Conservation (phyloP, 1,284 basidiomycete species). For the Stereum hirsutum region DNA sequence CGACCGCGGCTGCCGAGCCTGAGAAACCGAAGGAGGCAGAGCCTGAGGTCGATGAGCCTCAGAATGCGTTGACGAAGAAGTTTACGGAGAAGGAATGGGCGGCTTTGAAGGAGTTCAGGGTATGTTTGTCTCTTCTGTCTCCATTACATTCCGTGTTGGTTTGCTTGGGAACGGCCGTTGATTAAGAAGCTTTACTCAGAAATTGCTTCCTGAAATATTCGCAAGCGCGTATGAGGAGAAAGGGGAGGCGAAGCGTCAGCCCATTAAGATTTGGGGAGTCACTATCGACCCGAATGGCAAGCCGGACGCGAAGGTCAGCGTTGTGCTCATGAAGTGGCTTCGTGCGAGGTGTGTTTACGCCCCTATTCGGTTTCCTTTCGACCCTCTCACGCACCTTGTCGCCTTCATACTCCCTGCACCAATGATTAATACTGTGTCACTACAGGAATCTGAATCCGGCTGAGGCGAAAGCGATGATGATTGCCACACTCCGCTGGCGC, state of each 20-base stretch:
- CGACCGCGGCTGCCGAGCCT: neutral
- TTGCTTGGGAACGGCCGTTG: too few species aligned
- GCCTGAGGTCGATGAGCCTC: constrained; percentile 34
- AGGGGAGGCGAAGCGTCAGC: constrained; percentile 33
- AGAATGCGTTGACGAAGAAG: constrained; percentile 55
- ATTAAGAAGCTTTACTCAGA: constrained; percentile 33
- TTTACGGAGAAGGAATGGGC: constrained; percentile 65
- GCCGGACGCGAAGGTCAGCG: constrained; percentile 53
- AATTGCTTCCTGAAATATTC: constrained; percentile 47
- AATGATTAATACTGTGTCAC: neutral
- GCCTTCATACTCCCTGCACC: neutral
- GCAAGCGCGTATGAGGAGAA: constrained; percentile 48
- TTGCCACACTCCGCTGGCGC: constrained; percentile 65
- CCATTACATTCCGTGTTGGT: too few species aligned
- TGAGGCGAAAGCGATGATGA: constrained; percentile 55
- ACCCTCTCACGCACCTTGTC: neutral
- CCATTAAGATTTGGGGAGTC: constrained; percentile 64
- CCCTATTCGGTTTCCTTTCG: neutral
- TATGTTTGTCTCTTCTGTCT: constrained; percentile 18
- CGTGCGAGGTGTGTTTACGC: constrained; percentile 48
- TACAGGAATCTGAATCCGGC: constrained; percentile 44
- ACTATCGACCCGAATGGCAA: constrained; percentile 42
- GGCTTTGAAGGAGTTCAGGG: constrained; percentile 58
- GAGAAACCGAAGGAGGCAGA: constrained; percentile 6
- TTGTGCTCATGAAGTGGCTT: constrained; percentile 71